phyloP scores from a whole-genome alignment of 768 basidiomycete species.

The Rhizopogon roseolus region DNA sequence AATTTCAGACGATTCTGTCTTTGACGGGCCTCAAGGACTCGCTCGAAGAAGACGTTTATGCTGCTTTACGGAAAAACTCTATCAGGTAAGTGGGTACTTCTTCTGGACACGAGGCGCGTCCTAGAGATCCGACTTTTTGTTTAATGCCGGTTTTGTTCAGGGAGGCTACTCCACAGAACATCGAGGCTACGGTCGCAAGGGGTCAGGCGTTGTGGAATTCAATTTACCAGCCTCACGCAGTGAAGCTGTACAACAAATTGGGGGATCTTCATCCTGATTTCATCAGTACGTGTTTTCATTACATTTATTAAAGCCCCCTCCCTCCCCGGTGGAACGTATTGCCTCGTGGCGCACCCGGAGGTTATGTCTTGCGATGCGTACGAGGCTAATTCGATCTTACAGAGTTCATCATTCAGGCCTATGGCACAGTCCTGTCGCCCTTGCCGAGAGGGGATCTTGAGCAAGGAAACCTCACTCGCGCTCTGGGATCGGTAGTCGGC shows the following conservation, averaged over 20 bases:
- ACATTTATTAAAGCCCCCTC: constrained; percentile 24
- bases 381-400: constrained; percentile 14
- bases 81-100: constrained; percentile 48
- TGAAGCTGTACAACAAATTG: constrained; percentile 86
- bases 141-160: constrained; percentile 32
- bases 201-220: constrained; percentile 76
- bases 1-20: constrained; percentile 69
- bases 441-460: constrained; percentile 61
- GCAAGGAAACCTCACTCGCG: constrained; percentile 83
- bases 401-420: constrained; percentile 87
- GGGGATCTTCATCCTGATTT: constrained; percentile 90
- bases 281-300: constrained; percentile 62
- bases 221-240: constrained; percentile 86
- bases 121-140: constrained; percentile 8
- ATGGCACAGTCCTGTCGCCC: constrained; percentile 75
- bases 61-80: constrained; percentile 59
- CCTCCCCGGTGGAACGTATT: constrained; percentile 22
- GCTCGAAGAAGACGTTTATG: constrained; percentile 78
- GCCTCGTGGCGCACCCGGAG: constrained; percentile 29
- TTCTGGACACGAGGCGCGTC: constrained; percentile 5
- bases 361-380: constrained; percentile 24
- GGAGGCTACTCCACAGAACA: constrained; percentile 54
- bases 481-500: constrained; percentile 79
- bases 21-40: constrained; percentile 72
- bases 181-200: constrained; percentile 63